Conservation (phyloP, 306 rosid species). For the Vicia sativa region DNA sequence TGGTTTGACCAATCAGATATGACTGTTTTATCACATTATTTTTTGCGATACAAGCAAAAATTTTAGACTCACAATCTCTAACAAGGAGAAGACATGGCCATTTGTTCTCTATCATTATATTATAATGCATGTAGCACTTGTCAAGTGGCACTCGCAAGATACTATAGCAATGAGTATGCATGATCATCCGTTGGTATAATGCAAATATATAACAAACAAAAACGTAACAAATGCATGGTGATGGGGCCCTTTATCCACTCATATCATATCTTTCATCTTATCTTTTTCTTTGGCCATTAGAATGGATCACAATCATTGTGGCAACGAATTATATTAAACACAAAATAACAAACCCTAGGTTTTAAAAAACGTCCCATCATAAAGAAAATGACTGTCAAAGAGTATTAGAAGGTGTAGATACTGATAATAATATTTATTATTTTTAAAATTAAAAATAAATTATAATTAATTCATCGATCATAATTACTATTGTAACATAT, state of each 20-base stretch:
- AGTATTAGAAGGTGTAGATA: no score
- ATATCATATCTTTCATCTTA: slow-evolving; percentile 35
- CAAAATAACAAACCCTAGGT: background rate
- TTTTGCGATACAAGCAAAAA: no score
- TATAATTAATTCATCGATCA: no score
- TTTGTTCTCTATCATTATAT: background rate
- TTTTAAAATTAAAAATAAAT: no score
- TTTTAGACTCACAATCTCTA: no score
- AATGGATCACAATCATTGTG: slow-evolving; percentile 28
- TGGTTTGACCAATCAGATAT: no score
- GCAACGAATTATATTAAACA: slow-evolving; percentile 7
- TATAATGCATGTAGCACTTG: slow-evolving; percentile 12
- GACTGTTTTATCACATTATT: no score
- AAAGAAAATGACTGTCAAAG: no score
- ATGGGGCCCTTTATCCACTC: slow-evolving; percentile 43
- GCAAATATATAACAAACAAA: slow-evolving; percentile 26
- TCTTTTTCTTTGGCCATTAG: slow-evolving; percentile 31
- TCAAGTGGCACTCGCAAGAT: slow-evolving; percentile 24
- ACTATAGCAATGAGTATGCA: slow-evolving; percentile 27
- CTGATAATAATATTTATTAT: no score
- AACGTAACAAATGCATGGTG: slow-evolving; percentile 44
- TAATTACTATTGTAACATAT: no score
- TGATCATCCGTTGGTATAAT: slow-evolving; percentile 4
- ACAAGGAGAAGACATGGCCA: no score
- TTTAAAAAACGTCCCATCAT: no score